A percentile compares a stretch with the other conserved stretches of the same genome.
Conservation (phyloP, 2,329 filamentous ascomycete genomes). For the Didymella exigua region DNA sequence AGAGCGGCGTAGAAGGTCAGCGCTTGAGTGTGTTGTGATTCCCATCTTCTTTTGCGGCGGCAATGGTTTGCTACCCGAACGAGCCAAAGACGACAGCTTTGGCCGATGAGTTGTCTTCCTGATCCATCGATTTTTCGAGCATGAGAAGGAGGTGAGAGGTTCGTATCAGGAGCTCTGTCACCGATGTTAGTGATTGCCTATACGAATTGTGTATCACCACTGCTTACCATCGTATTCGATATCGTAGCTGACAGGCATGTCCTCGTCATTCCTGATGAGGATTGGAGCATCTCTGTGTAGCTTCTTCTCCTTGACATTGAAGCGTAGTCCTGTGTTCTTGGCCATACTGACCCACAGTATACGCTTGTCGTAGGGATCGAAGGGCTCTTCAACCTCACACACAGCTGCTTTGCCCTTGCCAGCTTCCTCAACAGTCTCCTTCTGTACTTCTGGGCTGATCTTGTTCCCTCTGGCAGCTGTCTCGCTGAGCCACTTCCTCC, state of each 20-base stretch:
- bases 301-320: conserved; percentile 65
- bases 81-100: conserved; percentile 71
- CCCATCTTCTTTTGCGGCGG: conserved; percentile 7
- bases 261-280: conserved; percentile 64
- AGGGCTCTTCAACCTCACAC: conserved; percentile 20
- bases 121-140: conserved; percentile 67
- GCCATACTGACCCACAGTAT: conserved; percentile 72
- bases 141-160: conserved; percentile 49
- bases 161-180: conserved; percentile 38
- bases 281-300: conserved; percentile 57
- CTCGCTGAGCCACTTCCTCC: conserved; percentile 71
- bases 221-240: conserved; percentile 73
- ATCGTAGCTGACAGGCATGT: conserved; percentile 70
- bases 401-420: conserved; percentile 30
- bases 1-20: not conserved
- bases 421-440: conserved; percentile 32
- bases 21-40: not conserved
- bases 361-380: conserved; percentile 21
- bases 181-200: not conserved
- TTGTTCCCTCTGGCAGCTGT: conserved; percentile 37
- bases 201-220: not conserved
- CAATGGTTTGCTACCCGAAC: conserved; percentile 35
- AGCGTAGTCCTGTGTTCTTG: conserved; percentile 70
- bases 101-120: conserved; percentile 65
- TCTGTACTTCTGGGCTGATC: conserved; percentile 11